These are phyloP conservation scores for Stagonosporopsis cucurbitacearum DNA, from an alignment of 2,329 filamentous ascomycete species.

Conservation along the genomic window DNA sequence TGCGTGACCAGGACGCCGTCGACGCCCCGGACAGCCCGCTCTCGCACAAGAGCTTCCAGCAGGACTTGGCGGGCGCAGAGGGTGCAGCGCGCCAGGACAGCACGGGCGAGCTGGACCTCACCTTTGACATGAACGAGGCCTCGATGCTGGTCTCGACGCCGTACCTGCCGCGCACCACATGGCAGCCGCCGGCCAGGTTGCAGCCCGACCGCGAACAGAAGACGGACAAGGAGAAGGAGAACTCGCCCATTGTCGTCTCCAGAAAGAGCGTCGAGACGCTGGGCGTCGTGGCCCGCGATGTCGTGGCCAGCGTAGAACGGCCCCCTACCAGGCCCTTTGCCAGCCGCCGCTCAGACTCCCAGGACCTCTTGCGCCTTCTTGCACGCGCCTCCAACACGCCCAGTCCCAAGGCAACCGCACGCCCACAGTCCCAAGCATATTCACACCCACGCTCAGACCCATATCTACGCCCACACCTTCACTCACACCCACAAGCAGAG, in stretches of 20 bases:
- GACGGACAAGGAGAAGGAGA: too few species aligned
- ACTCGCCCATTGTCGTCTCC: conserved; percentile 45
- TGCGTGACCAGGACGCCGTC: too few species aligned
- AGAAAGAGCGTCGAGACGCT: conserved; percentile 44
- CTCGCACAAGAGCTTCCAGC: conserved; percentile 43
- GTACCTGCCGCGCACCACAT: conserved; percentile 50
- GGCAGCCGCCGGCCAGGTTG: conserved; percentile 40
- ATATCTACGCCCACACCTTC: conserved; percentile 6
- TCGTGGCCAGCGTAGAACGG: conserved; percentile 31
- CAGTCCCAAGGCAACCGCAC: conserved; percentile 46
- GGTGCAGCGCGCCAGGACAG: conserved; percentile 21
- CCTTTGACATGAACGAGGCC: conserved; percentile 54
- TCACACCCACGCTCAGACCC: background rate
- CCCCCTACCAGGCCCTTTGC: conserved; percentile 33
- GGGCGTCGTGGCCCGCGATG: conserved; percentile 37
- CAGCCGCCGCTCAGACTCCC: conserved; percentile 52
- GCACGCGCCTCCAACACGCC: conserved; percentile 57
- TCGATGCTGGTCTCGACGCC: conserved; percentile 58
- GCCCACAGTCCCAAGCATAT: conserved; percentile 11
- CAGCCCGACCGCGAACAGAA: conserved; percentile 35
- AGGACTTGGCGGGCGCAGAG: conserved; percentile 29
- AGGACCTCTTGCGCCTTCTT: conserved; percentile 54
- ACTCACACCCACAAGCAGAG: background rate
- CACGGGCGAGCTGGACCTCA: conserved; percentile 43
- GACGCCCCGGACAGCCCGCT: conserved; percentile 54